Base-by-base conservation (phyloP, 2,329 filamentous ascomycete species). In the Aspergillus chevalieri region DNA sequence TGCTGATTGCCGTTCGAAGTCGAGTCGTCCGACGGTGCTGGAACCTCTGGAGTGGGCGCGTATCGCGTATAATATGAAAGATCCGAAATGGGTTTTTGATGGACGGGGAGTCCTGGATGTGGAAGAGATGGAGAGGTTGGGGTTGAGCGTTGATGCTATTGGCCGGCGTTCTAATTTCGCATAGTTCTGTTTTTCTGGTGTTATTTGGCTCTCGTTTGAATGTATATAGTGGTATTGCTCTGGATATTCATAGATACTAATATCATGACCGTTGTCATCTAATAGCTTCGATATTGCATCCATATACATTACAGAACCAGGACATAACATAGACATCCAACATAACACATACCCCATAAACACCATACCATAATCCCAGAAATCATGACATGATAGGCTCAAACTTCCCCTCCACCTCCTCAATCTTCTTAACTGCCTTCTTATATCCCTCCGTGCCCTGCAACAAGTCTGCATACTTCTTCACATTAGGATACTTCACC, bases 1-100 rank as follows among this genome's bases (percentile, higher is more conserved):
- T 34, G 30, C 48, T 1, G 59, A 65, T 8, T 69, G 64, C 26
- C 57, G 53, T 14, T 59, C 47, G 36, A 55, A 51, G 9, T 42
- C 50, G 3, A 55, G 47, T 3, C 50, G 53, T 21, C 53, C 54
- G 4, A 53, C 48, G 15, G 54, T 53, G 6, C 57, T 34, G 6
- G 63, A 68, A 30, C 61, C 57, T 3, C 55, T 78, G 5, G 74
- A 78, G 47, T 78, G 76, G 71, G 60, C 66, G 21, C 68, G 66
- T 28, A 69, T 79, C 12, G 70, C 74, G 4, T 67, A 69, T 46
- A 63, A 63, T 12, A 70, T 78, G 66, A 67, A 68, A 48, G 68
- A 71, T 42, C 76, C 76, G 1, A 75, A 69, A 51, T 77, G 69
- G 63, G 69, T 78, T 5, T 78, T 78, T 59, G 76, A 79, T 59